Base-by-base conservation (phyloP, 768 basidiomycete genomes). In the Auriscalpium microsporum region DNA sequence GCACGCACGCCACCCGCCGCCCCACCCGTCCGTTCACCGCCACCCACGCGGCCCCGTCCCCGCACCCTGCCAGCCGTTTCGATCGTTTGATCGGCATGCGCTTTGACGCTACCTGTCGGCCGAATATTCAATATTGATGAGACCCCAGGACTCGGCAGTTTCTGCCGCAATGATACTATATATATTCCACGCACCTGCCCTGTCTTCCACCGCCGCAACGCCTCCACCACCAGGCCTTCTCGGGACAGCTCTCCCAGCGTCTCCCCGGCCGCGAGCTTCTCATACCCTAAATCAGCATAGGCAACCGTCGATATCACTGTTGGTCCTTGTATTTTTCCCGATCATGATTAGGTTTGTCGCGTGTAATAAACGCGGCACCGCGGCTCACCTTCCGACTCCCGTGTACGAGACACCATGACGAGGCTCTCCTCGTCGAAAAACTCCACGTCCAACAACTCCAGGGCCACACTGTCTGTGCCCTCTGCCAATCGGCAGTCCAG, bases 341-440 rank as follows among this genome's bases (percentile, higher is more conserved):
- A 52, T 56, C 51, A 37, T 47, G 48, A 58, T 52, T 52, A 48
- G 53, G 53, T 54, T 60, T n/a, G 37, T 60, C 57, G 53, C 45
- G 17, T 50, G 52, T 45, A 23, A 53, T 55, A 56, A 63, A 56
- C 53, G 53, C 62, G 50, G 48, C 48, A 62, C 58, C 63, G 58
- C 19, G 44, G 56, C 81, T 72, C 67, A 85, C 85, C 77, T 64
- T 74, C 65, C 54, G 65, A 68, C 56, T 69, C 71, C 55, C 72
- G 72, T 65, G 69, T 67, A 67, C 78, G 80, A 71, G 80, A 85
- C 57, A 87, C 77, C 58, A 88, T 72, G 61, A 88, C 75, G 57
- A 89, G 66, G 63, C 68, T 73, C 67, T 83, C 79, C 62, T 88
- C 84, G 72, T 91, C 89, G 68, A 92, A 89, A 71, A 90, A 90